Base-by-base conservation (phyloP, 208 protist species). In the Trypanosoma melophagium region DNA sequence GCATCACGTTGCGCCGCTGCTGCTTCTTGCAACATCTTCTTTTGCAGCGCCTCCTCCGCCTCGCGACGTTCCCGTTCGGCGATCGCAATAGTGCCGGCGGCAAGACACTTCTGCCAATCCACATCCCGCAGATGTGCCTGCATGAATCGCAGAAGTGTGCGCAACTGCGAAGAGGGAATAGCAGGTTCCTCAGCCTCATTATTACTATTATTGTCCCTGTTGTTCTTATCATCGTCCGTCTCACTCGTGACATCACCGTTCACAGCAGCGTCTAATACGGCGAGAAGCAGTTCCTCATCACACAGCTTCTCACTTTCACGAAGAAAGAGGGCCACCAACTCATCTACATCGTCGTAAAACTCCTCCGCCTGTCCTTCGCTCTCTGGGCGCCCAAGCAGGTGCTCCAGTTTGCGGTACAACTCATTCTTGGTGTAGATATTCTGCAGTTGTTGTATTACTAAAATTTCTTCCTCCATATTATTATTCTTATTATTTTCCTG, bases 261-360 rank as follows among this genome's bases (percentile, higher is more conserved):
- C 9, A 74, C 55, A 22, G 69, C 60, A 21, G 21, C 17, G 14
- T 74, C 40, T 4, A 74, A 47, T n/a, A 55, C 54, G n/a, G 21
- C 44, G 35, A 74, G 55, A 5, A 74, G 52, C 24, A n/a, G 22
- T 61, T 38, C 49, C 70, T 73, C 59, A 58, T 79, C 56, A 70
- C 65, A 66, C 16, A 57, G 21, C 57, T 44, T 69, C 38, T 71
- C 60, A 53, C 69, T 42, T 50, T 75, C 66, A 16, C 62, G 66
- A 17, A 67, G 14, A 70, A 86, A 96, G 13, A 93, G 72, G 17
- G 79, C 69, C 25, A 94, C 52, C 47, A 96, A 78, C 10, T 77
- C 80, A 44, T 90, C 81, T 22, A 96, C 87, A 55, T 96, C 87
- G 25, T 92, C 86, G 74, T 86, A 84, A 76, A 89, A 94, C 16